Base-by-base conservation (phyloP, 768 basidiomycete genomes). In the Paxillus rubicundulus region DNA sequence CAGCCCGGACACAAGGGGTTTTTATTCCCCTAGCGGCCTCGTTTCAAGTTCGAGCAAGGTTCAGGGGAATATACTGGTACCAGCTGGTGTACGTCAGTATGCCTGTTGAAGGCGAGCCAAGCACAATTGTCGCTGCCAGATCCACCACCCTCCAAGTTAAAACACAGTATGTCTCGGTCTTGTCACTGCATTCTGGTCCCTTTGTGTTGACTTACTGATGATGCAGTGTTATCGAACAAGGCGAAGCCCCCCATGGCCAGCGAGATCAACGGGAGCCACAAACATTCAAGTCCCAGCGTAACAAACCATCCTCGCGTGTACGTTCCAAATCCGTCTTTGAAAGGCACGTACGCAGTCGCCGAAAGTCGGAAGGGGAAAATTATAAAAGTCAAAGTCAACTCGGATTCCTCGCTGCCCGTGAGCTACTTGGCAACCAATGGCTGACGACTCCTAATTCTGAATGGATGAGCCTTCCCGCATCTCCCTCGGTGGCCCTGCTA, bases 11-110 rank as follows among this genome's bases (percentile, higher is more conserved):
- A n/a, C n/a, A n/a, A n/a, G n/a, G n/a, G n/a, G n/a, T n/a, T n/a
- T n/a, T n/a, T 91, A 24, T 85, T 90, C 51, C 89, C 89, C 3
- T n/a, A n/a, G n/a, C 80, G 87, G 1, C 89, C 89, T 12, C 76
- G 87, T 45, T 79, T 92, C 59, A 81, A 78, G 61, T 52, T 82
- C 53, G 78, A 77, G 56, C 73, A 74, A 20, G 57, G 62, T 20
- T 49, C 63, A 53, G 53, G 51, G 51, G 37, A 51, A 47, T 34
- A 44, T 49, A 42, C 50, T 2, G 53, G 51, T 8, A 57, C 58
- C 24, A 72, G 53, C 40, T 58, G 57, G 12, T 61, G 73, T 30
- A 73, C 24, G 6, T 6, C 47, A 81, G 79, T 5, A 77, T 74
- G 38, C 82, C 81, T 36, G 47, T 78, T 18, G 61, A 55, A 40